Evolutionary conservation across 2,329 filamentous ascomycete species (phyloP).

Genomic region (Penicillium hordei): DNA sequence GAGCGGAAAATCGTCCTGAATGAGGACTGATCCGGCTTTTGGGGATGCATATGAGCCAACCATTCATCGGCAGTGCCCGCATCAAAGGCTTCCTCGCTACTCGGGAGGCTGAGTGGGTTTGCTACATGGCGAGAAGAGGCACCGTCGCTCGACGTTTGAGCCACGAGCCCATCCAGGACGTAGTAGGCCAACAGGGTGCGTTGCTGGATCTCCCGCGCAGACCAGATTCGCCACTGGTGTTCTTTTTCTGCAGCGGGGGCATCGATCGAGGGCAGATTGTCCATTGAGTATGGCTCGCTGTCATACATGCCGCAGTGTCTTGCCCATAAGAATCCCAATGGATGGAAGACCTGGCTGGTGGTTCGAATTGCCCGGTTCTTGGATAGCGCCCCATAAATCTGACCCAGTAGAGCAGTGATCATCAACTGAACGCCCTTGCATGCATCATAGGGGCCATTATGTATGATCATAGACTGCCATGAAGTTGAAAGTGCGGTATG

Average conservation of each 20-base stretch:
- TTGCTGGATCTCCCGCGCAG: slow-evolving; percentile 47
- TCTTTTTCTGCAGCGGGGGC: slow-evolving; percentile 40
- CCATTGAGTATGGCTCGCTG: slow-evolving; percentile 33
- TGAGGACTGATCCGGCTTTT: slow-evolving; percentile 34
- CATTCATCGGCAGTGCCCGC: slow-evolving; percentile 44
- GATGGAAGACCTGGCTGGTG: slow-evolving; percentile 48
- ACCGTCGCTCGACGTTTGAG: slow-evolving; percentile 45
- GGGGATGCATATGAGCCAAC: slow-evolving; percentile 38
- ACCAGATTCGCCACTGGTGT: slow-evolving; percentile 45
- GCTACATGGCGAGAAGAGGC: slow-evolving; percentile 46
- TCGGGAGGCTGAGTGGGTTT: slow-evolving; percentile 44
- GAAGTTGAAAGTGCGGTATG: slow-evolving; percentile 49
- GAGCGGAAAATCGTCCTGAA: slow-evolving; percentile 45
- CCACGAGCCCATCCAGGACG: slow-evolving; percentile 47
- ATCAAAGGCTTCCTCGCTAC: slow-evolving; percentile 44
- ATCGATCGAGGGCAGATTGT: slow-evolving; percentile 36
- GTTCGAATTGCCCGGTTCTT: slow-evolving; percentile 46
- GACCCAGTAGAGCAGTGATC: slow-evolving; percentile 44
- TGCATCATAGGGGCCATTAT: slow-evolving; percentile 44
- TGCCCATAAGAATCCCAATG: slow-evolving; percentile 48
- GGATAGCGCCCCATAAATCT: slow-evolving; percentile 47
- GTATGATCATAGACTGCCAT: slow-evolving; percentile 48
- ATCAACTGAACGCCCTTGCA: slow-evolving; percentile 48
- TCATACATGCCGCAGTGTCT: slow-evolving; percentile 48
- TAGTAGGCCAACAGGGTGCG: slow-evolving; percentile 48